Percentiles rank a stretch among this genome's conserved stretches.
Evolutionary conservation across 106 monocot species (phyloP).

Genomic region (Dendrobium catenatum): DNA sequence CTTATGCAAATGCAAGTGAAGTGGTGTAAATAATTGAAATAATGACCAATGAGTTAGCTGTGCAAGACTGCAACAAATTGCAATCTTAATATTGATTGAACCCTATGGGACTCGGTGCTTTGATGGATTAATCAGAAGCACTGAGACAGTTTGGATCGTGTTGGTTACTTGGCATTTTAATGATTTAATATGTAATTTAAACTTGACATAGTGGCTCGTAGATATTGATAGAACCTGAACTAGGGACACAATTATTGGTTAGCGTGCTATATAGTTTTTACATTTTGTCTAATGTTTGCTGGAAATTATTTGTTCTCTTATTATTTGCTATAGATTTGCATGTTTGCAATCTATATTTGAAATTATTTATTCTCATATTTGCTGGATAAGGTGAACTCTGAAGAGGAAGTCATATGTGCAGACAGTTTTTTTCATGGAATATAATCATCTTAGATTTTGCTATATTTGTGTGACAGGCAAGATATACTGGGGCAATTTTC

Average conservation of each 20-base stretch:
- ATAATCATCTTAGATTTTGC: background rate
- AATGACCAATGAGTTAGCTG: background rate
- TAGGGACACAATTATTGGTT: background rate
- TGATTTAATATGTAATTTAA: background rate
- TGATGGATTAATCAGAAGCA: background rate
- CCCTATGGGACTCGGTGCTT: background rate
- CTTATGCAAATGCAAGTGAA: background rate
- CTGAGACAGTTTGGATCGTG: no score
- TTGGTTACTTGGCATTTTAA: no score
- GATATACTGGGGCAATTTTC: constrained; percentile 87
- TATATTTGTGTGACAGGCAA: constrained; percentile 45
- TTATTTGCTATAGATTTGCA: background rate
- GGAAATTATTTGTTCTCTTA: background rate
- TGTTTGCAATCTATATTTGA: background rate
- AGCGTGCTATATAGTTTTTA: background rate
- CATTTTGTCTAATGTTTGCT: background rate
- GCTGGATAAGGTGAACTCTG: background rate
- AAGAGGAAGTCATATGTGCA: constrained; percentile 1
- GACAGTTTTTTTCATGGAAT: background rate
- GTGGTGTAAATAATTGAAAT: no score
- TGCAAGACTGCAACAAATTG: background rate
- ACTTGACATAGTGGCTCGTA: background rate
- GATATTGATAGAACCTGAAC: background rate
- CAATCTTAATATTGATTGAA: background rate
- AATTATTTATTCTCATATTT: background rate